Base-by-base conservation (phyloP, 2,329 filamentous ascomycete genomes). In the Colletotrichum sublineola region DNA sequence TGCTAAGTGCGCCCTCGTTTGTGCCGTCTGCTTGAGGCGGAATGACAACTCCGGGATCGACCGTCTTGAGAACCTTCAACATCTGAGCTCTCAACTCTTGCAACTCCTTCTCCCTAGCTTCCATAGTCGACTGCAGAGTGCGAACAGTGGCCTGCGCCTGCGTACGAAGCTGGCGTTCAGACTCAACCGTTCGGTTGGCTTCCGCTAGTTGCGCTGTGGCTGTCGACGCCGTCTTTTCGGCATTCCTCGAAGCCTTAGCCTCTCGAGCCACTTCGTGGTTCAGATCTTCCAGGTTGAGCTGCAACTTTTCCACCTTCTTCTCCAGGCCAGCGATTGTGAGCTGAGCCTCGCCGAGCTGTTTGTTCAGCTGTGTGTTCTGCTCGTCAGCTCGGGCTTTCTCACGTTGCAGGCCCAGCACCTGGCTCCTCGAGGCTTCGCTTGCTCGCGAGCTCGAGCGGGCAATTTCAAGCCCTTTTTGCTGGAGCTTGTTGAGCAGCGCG, bases 401-500 rank as follows among this genome's bases (percentile, higher is more conserved):
- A 20, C 91, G 89, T 75, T 96, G 94, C 38, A 98, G 85, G 71
- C 92, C 90, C 50, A 89, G 82, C 60, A 98, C 86, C 75, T 96
- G 93, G 2, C 91, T 88, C 48, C 95, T 91, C 58, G 95, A 94
- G 42, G 91, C 93, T 76, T 98, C 96, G 73, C 90, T 95, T 40
- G 93, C 96, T 71, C 92, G 92, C 6, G 95, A 97, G 73, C 90
- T 94, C 0, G 96, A 96, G 57, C 96, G 90, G 52, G 96, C 96
- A 80, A 99, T 97, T 79, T 99, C 96, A 8, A 99, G 88, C 40
- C 97, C 96, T 85, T 98, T 98, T 78, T 98, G 96, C 78, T 98
- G 96, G 24, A 99, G 88, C 82, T 98, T 98, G 84, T 98, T 98
- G 75, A 98, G 88, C n/a, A 99, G 86, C 6, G 95, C 92, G 63